Base-by-base conservation (phyloP, 805 yeast genomes). In the Candida peoriensis region DNA sequence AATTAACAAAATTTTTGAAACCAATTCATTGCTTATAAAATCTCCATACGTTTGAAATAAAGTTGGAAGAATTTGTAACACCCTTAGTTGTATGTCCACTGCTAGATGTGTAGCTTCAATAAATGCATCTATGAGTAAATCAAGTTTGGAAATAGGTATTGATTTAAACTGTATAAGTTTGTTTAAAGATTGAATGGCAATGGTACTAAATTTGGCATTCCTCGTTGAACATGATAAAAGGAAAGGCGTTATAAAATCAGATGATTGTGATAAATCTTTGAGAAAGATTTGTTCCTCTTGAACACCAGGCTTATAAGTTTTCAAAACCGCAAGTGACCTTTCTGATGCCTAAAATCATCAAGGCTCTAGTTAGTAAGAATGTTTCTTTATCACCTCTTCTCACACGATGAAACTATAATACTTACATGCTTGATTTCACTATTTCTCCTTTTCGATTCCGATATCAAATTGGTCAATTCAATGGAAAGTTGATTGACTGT, bases 71-170 rank as follows among this genome's bases (percentile, higher is more conserved):
- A 85, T 67, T 60, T 90, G 98, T 24, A 90, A 61, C 10, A 88
- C 79, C 52, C 88, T 85, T 42, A 93, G 68, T 57, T 90, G 97
- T 30, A 86, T 81, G 27, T 89, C 97, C 18, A 76, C 68, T 0
- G 93, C 83, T 11, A 83, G 63, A 47, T 78, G 78, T 0, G 90
- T 74, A 0, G 94, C 85, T 38, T 84, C 89, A 21, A 70, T 66
- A 22, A 87, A 66, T 0, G 88, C 78, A 25, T 76, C 81, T 15
- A 90, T 60, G 6, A 90, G 66, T 6, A 70, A 70, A 14, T 66
- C 67, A 14, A 80, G 49, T 29, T 74, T 67, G 4, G 64, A 60
- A 1, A 64, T 60, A 0, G 89, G 78, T 9, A 90, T 60, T 3
- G 78, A 69, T 8, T 61, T 57, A n/a, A 65, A 49, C 14, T 70